A percentile compares a stretch with the other conserved stretches of the same genome.
Conservation (phyloP, 306 rosid genomes). For the Lagenaria siceraria region DNA sequence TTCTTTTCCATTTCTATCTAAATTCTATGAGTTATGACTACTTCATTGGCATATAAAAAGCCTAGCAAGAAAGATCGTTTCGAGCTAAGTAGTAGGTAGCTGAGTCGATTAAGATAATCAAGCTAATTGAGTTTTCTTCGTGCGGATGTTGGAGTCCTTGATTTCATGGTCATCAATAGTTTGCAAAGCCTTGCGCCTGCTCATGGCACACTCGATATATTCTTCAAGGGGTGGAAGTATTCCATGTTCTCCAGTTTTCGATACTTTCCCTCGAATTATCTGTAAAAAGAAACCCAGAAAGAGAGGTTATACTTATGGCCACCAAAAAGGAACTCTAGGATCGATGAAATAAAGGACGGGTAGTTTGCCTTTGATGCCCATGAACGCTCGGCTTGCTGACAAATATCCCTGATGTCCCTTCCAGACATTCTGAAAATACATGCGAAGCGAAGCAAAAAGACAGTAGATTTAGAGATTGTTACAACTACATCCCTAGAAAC, state of each 20-base stretch:
- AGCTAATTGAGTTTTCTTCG: conserved; percentile 17
- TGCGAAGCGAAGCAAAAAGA: not conserved
- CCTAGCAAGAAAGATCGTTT: not conserved
- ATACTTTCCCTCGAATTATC: conserved; percentile 45
- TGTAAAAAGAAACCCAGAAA: conserved; percentile 18
- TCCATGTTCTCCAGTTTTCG: conserved; percentile 23
- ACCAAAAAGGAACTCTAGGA: not conserved
- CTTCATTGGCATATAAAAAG: not conserved
- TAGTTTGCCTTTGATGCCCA: conserved; percentile 82
- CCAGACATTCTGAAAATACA: conserved; percentile 72
- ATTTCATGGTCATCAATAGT: conserved; percentile 5
- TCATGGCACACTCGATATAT: conserved; percentile 26
- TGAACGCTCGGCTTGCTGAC: conserved; percentile 86
- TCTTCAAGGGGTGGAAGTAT: conserved; percentile 29
- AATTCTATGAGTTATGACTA: not conserved
- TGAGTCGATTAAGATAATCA: not conserved
- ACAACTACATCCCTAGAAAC: not conserved
- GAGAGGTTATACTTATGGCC: not conserved
- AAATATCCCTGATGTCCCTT: conserved; percentile 80
- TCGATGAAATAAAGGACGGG: not conserved
- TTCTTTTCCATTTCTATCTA: not conserved
- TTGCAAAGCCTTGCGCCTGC: conserved; percentile 19
- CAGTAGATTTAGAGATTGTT: not conserved
- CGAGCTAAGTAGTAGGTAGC: not conserved
- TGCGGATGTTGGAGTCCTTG: not conserved